phyloP scores from a whole-genome alignment of 2,329 filamentous ascomycete genomes.

The Aspergillus tubingensis region DNA sequence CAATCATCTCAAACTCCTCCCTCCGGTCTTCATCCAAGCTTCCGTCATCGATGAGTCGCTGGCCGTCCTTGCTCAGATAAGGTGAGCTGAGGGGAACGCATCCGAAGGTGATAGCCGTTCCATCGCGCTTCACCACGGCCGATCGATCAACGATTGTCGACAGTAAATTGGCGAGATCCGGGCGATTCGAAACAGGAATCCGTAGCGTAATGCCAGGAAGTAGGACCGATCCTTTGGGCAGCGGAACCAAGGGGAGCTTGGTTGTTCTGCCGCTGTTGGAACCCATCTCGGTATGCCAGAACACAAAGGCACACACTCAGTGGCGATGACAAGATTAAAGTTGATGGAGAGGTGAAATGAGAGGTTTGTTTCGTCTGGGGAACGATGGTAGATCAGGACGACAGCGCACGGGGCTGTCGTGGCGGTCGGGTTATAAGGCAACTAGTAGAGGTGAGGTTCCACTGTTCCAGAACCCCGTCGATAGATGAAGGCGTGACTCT shows the following conservation, averaged over 20 bases:
- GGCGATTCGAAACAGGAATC: constrained; percentile 78
- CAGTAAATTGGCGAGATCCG: constrained; percentile 85
- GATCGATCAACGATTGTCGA: constrained; percentile 80
- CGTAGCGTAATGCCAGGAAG: constrained; percentile 83
- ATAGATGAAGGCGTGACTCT: constrained; percentile 31
- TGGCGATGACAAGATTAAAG: neutral
- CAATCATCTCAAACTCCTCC: constrained; percentile 51
- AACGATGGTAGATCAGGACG: neutral
- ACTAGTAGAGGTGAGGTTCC: constrained; percentile 20
- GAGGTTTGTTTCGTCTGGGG: neutral
- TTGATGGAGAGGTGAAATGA: neutral
- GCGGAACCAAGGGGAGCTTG: constrained; percentile 74
- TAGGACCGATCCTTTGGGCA: constrained; percentile 77
- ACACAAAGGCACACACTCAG: neutral
- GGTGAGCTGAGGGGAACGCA: constrained; percentile 84
- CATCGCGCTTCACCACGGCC: constrained; percentile 63
- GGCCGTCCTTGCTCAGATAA: constrained; percentile 71
- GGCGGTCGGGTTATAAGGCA: constrained; percentile 17
- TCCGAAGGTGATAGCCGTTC: constrained; percentile 73
- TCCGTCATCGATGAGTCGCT: constrained; percentile 70
- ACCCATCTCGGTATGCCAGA: constrained; percentile 33
- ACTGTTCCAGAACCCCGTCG: constrained; percentile 33
- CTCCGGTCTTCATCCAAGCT: constrained; percentile 52
- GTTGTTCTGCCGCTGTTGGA: constrained; percentile 41
- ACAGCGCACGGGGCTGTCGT: constrained; percentile 4